Evolutionary conservation across 2,329 filamentous ascomycete species (phyloP), one percentile per base, ranked within the genome.

Genomic region (Ilyonectria robusta): DNA sequence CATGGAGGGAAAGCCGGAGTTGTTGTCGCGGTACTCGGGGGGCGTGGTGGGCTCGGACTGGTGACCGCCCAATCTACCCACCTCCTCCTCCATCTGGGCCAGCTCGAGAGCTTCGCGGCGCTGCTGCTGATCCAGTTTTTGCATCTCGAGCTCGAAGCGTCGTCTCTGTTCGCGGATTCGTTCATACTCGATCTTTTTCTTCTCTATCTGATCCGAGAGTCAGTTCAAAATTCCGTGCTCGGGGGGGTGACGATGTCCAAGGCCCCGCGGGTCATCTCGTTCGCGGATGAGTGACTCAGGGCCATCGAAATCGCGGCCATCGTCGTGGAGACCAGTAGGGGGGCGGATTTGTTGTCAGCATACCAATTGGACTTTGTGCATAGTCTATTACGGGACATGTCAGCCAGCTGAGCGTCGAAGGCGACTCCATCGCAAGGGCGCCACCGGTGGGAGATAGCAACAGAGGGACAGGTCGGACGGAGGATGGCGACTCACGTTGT

Each of bases 31-130:
- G 80, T 96, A 95, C 80, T 98, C 96, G 35, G 96, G 96, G 23
- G 96, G 96, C 23, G 96, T 99, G 2, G 96, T 98, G 17, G 96
- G 96, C 82, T 98, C 95, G 74, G 94, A 97, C 78, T 97, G 93
- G 76, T 95, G 93, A 60, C 93, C 93, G 67, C 90, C 86, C 68
- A 86, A 82, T 75, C 86, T 79, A 65, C 86, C 86, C 64, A 97
- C 87, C 73, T 96, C 93, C 74, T 94, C 91, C 76, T 94, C 92
- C 84, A 98, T 93, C 79, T 93, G 91, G 65, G 92, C 90, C 75
- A 97, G 91, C 78, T 97, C 94, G 74, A 92, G 89, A 78, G 95
- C 94, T 78, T 96, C 93, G 69, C 89, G 90, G 69, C 92, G 91
- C 80, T 95, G 93, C 79, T 96, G 92, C 74, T 95, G 88, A 76